A percentile compares a stretch with the other conserved stretches of the same genome.
These are phyloP conservation scores for Eimeria nieschulzi DNA, from an alignment of 169 alveolate genomes.

Conservation along the genomic window DNA sequence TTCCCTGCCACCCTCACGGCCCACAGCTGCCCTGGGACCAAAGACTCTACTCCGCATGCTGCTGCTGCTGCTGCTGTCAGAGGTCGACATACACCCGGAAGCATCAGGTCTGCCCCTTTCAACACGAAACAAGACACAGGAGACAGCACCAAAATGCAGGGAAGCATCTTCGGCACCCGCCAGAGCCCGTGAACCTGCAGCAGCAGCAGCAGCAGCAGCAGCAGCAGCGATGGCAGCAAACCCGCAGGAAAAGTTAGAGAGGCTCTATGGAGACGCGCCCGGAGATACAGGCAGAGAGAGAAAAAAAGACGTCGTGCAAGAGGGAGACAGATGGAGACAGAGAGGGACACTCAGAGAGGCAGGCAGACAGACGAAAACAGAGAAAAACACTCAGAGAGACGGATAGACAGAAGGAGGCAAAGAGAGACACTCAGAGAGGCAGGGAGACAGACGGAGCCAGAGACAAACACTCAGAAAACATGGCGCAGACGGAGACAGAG, in stretches of 20 bases:
- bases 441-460: background rate
- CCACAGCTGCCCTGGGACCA: conserved; percentile 12
- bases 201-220: conserved; percentile 1
- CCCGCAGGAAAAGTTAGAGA: background rate
- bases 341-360: background rate
- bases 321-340: conserved; percentile 5
- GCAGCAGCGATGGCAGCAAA: conserved; percentile 2
- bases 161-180: conserved; percentile 60
- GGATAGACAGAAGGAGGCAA: background rate
- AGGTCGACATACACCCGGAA: conserved; percentile 63
- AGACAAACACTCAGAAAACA: background rate
- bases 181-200: conserved; percentile 72
- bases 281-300: background rate
- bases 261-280: background rate
- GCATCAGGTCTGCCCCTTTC: conserved; percentile 74
- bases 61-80: conserved; percentile 27
- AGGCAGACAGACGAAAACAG: background rate
- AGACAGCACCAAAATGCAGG: conserved; percentile 43
- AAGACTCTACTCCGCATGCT: background rate
- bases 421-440: background rate
- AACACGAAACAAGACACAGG: conserved; percentile 65
- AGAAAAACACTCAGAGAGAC: too few species aligned
- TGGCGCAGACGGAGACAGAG: background rate
- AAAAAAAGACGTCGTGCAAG: background rate
- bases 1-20: conserved; percentile 59